Percentiles rank a stretch among this genome's conserved stretches.
Evolutionary conservation across 108 stramenopile genomes (phyloP).

Genomic region (Seminavis robusta): DNA sequence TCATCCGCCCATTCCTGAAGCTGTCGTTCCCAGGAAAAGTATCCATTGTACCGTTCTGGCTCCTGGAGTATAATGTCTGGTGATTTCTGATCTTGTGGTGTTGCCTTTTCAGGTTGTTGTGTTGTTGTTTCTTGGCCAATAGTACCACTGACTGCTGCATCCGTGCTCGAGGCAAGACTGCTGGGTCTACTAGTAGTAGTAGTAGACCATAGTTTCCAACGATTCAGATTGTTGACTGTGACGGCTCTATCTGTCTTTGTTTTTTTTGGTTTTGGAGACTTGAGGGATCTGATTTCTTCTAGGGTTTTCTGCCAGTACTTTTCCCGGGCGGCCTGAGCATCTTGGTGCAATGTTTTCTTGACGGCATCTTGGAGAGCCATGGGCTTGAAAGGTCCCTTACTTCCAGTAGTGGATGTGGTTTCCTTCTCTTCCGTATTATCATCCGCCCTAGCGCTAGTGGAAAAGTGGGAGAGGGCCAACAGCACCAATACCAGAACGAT

Average conservation of each 20-base stretch:
- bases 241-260: conserved; percentile 4
- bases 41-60: conserved; percentile 74
- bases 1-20: conserved; percentile 80
- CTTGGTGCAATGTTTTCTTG: too few species aligned
- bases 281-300: conserved; percentile 48
- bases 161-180: neutral
- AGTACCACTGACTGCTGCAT: neutral
- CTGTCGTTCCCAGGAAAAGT: conserved; percentile 68
- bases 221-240: conserved; percentile 12
- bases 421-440: too few species aligned
- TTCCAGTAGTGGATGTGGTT: too few species aligned
- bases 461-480: too few species aligned
- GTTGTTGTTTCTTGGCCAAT: conserved; percentile 1
- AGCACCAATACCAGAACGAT: too few species aligned
- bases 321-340: conserved; percentile 1
- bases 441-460: too few species aligned
- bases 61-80: conserved; percentile 4
- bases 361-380: too few species aligned
- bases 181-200: neutral
- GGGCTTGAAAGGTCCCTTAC: too few species aligned
- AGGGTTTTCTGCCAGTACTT: conserved; percentile 53
- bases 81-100: neutral
- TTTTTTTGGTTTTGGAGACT: conserved; percentile 4
- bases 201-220: conserved; percentile 50
- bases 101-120: conserved; percentile 3